phyloP scores from a whole-genome alignment of 345 rosid species.

The Pelargonium nanum region DNA sequence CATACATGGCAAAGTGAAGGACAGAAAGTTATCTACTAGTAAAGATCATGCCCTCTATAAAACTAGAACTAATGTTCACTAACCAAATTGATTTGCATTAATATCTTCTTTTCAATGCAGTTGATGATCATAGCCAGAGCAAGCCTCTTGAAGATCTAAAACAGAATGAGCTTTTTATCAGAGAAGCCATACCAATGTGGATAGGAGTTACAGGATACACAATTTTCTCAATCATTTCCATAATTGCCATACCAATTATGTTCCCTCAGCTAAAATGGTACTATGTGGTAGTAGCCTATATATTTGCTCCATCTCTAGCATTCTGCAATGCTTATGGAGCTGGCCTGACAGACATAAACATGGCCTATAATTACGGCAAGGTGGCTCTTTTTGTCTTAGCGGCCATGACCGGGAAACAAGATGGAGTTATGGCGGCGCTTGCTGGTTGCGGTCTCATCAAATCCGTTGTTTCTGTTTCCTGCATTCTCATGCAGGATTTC shows the following conservation, averaged over 20 bases:
- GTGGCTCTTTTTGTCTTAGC: constrained; percentile 78
- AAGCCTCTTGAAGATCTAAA: constrained; percentile 22
- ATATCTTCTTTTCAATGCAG: background rate
- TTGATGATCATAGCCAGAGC: constrained; percentile 14
- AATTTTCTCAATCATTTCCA: constrained; percentile 43
- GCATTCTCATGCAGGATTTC: constrained; percentile 91
- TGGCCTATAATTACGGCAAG: constrained; percentile 96
- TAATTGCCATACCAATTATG: constrained; percentile 55
- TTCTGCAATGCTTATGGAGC: constrained; percentile 95
- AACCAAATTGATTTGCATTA: too few species aligned
- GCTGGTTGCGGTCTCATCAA: constrained; percentile 87
- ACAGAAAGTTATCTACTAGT: constrained; percentile 16
- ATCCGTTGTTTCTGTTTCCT: constrained; percentile 79
- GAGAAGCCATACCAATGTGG: constrained; percentile 77
- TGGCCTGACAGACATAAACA: constrained; percentile 90
- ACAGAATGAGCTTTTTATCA: constrained; percentile 53
- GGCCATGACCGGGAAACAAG: constrained; percentile 58
- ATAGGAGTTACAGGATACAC: constrained; percentile 50
- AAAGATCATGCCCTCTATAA: too few species aligned
- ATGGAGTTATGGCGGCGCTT: constrained; percentile 77
- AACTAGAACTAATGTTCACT: too few species aligned
- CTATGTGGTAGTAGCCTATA: constrained; percentile 58
- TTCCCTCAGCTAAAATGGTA: constrained; percentile 95
- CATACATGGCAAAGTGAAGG: constrained; percentile 37
- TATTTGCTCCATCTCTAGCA: constrained; percentile 75